Base-by-base conservation (phyloP, 1,284 basidiomycete species). In the Crepidotus sp. region DNA sequence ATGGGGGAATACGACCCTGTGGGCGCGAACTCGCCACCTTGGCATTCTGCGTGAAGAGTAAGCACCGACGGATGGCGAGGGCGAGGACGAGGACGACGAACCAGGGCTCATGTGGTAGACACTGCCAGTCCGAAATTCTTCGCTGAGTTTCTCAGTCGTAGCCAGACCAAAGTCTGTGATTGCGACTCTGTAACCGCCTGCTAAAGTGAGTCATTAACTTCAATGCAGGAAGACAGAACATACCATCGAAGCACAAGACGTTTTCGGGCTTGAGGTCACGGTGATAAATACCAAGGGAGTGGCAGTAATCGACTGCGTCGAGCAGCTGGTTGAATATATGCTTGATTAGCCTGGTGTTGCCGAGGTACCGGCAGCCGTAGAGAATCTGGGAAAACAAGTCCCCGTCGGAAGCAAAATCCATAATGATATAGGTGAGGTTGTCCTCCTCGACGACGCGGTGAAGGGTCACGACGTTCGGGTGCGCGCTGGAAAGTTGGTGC, bases 241-340 rank as follows among this genome's bases (percentile, higher is more conserved):
- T 26, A 59, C 68, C 74, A 51, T 83, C 79, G 61, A 71, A 87
- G 66, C 92, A 96, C 50, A 98, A 73, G 54, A 98, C 84, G 66
- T 98, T 98, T 69, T 98, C 96, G 19, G 95, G 95, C 71, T 98
- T 98, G 58, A 98, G 72, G 64, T 98, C 95, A 44, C 95, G 89
- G 65, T 98, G 95, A 70, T 88, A 96, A 61, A 98, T 91, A 63
- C 90, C 89, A 47, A 91, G 71, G 34, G 73, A 75, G 64, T 95
- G 88, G 65, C 80, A 83, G 65, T 89, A 89, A 54, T 93, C 84
- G 58, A 98, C 89, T 36, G 93, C 89, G 56, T 95, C 92, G 57
- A 98, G 76, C 61, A 98, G 80, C 65, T 96, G 92, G 42, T 92
- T 71, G 67, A 95, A 95, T 48, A 93, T 83, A 52, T 80, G 74